These are phyloP conservation scores for Syzygium oleosum DNA, from an alignment of 345 rosid genomes.

Conservation along the genomic window DNA sequence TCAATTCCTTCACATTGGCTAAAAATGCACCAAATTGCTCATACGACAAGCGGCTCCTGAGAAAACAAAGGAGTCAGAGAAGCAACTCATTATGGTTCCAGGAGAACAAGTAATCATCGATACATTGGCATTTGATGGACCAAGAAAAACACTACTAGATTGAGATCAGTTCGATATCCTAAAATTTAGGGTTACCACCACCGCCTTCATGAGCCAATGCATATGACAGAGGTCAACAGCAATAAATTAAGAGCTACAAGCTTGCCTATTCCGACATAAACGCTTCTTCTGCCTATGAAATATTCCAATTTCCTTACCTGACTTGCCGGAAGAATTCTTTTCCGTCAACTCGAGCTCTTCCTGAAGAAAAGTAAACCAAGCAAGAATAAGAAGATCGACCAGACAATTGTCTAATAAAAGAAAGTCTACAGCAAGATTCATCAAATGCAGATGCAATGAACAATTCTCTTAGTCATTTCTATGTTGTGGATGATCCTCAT, in stretches of 20 bases:
- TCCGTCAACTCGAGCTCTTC: slow-evolving; percentile 79
- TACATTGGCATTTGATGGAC: not conserved
- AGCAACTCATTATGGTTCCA: not conserved
- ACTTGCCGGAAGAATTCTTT: slow-evolving; percentile 97
- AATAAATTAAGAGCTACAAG: not conserved
- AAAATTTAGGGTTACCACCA: not conserved
- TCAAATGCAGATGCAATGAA: not conserved
- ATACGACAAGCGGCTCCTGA: slow-evolving; percentile 70
- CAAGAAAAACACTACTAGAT: not conserved
- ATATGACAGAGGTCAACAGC: not conserved
- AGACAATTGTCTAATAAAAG: not conserved
- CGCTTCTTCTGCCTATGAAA: not conserved
- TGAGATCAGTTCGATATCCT: not conserved
- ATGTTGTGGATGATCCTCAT: not conserved
- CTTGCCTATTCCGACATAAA: not conserved
- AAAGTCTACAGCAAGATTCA: not conserved
- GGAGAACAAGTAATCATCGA: not conserved
- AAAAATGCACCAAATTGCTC: slow-evolving; percentile 91
- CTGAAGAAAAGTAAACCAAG: slow-evolving; percentile 25
- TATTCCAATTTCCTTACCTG: slow-evolving; percentile 37
- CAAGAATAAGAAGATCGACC: not conserved
- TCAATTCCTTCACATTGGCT: slow-evolving; percentile 89
- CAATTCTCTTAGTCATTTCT: not conserved
- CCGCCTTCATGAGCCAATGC: not conserved
- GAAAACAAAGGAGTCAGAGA: not conserved